Evolutionary conservation across 2,329 filamentous ascomycete species (phyloP), one percentile per base, ranked within the genome.

Genomic region (Ilyonectria destructans): DNA sequence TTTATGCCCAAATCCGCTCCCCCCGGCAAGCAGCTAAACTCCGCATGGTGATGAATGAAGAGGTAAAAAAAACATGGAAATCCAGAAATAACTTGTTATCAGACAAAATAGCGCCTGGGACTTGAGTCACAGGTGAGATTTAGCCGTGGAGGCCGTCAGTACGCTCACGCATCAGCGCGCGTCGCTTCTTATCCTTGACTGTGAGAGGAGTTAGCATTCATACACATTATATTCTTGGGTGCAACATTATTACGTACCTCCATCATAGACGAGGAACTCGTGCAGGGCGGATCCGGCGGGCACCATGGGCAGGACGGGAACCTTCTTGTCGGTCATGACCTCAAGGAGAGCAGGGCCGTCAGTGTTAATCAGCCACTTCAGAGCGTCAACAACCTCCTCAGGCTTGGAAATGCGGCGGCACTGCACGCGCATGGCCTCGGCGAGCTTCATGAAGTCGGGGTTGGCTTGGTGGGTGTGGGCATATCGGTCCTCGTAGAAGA

Each of bases 241-340:
- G 4, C 15, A 12, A 5, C 15, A 23, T 33, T 23, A 35, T 37
- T 66, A 74, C 80, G 73, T 75, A 80, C 80, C 80, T 68, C 72
- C 74, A 46, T 82, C 81, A 54, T 73, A 73, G 26, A 77, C 71
- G 46, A 98, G 87, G 84, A 98, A 98, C 82, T 98, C 96, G 80
- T 98, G 94, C 77, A 99, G 87, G 67, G 88, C 96, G 69, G 89
- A 92, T 43, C 96, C 96, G 45, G 90, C 92, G 4, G 96, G 96
- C 54, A 99, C 96, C 96, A 98, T 98, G 43, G 96, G 96, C 77
- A 98, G 85, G n/a, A 99, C 96, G 54, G 96, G 96, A 29, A 96
- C 92, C 89, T 96, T 92, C 85, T 92, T 92, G 82, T 98, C 96
- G 4, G 94, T 96, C 59, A 97, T 88, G 61, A 99, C 92, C 84